Evolutionary conservation across 2,329 filamentous ascomycete species (phyloP).

Genomic region (Onygenales sp.): DNA sequence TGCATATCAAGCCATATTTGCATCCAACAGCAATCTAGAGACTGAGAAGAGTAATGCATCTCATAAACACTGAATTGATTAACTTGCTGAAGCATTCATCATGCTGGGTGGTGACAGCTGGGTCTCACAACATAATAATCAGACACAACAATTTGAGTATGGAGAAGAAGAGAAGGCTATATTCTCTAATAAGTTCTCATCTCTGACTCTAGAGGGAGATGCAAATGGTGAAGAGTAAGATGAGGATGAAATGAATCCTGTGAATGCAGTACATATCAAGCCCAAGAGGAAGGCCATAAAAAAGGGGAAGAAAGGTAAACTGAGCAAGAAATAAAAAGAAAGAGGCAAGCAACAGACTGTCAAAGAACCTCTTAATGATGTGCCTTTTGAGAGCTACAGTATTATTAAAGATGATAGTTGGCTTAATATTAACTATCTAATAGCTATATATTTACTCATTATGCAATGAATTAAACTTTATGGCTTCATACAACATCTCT

Average conservation of each 20-base stretch:
- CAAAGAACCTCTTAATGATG: slow-evolving; percentile 22
- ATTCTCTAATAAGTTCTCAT: slow-evolving; percentile 21
- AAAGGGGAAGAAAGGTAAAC: slow-evolving; percentile 20
- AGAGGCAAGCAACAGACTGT: slow-evolving; percentile 10
- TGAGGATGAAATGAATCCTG: background rate
- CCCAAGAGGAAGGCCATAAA: slow-evolving; percentile 14
- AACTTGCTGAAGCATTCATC: slow-evolving; percentile 27
- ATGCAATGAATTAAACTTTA: slow-evolving; percentile 32
- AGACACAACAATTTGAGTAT: slow-evolving; percentile 3
- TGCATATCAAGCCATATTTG: slow-evolving; percentile 25
- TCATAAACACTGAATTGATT: slow-evolving; percentile 38
- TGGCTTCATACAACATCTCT: slow-evolving; percentile 30
- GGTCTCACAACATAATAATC: slow-evolving; percentile 9
- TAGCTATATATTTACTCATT: slow-evolving; percentile 33
- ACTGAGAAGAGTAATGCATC: slow-evolving; percentile 30
- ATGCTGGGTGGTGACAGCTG: slow-evolving; percentile 25
- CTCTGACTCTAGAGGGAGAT: slow-evolving; percentile 14
- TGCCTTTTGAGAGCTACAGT: slow-evolving; percentile 37
- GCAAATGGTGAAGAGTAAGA: slow-evolving; percentile 10
- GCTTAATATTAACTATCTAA: slow-evolving; percentile 33
- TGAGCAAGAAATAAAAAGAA: slow-evolving; percentile 17
- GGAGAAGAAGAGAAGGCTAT: slow-evolving; percentile 18
- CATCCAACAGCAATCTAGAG: slow-evolving; percentile 24
- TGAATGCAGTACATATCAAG: slow-evolving; percentile 2
- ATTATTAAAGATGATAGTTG: slow-evolving; percentile 33